Evolutionary conservation across 2,329 filamentous ascomycete genomes (phyloP).

Genomic region (Incumbomyces delicatus): DNA sequence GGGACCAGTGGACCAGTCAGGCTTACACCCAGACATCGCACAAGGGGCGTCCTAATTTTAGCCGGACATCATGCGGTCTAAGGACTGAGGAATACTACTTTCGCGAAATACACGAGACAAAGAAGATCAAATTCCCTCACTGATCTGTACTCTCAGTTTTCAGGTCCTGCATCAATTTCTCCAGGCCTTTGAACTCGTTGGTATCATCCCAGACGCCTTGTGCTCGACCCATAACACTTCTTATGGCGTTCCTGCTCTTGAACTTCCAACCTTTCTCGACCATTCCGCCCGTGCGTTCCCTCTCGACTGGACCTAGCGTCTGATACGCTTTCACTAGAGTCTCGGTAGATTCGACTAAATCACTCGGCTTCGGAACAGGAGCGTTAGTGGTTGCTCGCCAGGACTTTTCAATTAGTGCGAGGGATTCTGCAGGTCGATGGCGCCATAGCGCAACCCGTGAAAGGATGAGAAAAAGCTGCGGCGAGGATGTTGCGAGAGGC

Average conservation of each 20-base stretch:
- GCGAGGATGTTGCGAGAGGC: constrained; percentile 73
- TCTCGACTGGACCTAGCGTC: constrained; percentile 52
- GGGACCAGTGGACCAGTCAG: too few relatives aligned
- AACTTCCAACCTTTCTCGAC: constrained; percentile 77
- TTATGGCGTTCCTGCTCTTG: constrained; percentile 74
- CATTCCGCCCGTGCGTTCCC: constrained; percentile 42
- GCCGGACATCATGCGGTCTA: too few relatives aligned
- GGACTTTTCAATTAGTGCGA: constrained; percentile 79
- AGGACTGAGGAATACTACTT: too few relatives aligned
- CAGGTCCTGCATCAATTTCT: constrained; percentile 24
- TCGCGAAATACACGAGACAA: too few relatives aligned
- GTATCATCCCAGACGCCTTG: constrained; percentile 74
- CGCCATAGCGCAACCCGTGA: constrained; percentile 65
- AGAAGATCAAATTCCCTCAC: neutral
- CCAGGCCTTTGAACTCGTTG: constrained; percentile 27
- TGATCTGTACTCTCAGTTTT: neutral
- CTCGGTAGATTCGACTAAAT: constrained; percentile 67
- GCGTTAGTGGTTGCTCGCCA: constrained; percentile 64
- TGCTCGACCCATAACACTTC: constrained; percentile 72
- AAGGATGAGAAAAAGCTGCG: constrained; percentile 67
- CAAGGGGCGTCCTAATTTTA: too few relatives aligned
- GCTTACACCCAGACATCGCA: too few relatives aligned
- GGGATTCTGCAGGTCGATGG: constrained; percentile 57
- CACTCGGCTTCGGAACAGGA: constrained; percentile 55
- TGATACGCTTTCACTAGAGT: constrained; percentile 75